Percentiles rank a stretch among this genome's conserved stretches.
Conservation (phyloP, 805 yeast species). For the Hanseniaspora thailandica region DNA sequence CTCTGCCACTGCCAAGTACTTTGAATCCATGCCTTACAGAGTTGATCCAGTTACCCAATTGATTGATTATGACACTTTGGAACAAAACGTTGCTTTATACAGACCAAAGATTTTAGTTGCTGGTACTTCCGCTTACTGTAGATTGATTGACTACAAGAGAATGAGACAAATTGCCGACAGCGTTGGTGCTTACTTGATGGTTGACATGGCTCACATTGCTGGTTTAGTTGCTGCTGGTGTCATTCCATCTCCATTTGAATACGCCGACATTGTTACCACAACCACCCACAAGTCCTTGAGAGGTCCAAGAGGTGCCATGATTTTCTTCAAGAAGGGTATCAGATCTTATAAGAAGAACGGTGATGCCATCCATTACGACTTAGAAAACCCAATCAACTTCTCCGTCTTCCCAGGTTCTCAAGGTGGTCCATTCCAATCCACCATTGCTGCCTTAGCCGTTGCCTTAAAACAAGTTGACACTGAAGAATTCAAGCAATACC, state of each 20-base stretch:
- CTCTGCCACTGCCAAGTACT: conserved; percentile 89
- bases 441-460: conserved; percentile 92
- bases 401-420: conserved; percentile 99
- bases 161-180: conserved; percentile 94
- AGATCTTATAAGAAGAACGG: conserved; percentile 85
- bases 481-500: conserved; percentile 86
- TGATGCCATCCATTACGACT: conserved; percentile 77
- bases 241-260: conserved; percentile 90
- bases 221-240: conserved; percentile 94
- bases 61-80: conserved; percentile 92
- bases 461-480: conserved; percentile 89
- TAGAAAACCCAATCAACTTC: conserved; percentile 91
- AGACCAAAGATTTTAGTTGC: conserved; percentile 96
- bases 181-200: conserved; percentile 91
- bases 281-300: conserved; percentile 97
- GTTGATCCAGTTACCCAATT: conserved; percentile 83
- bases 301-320: conserved; percentile 99
- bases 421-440: conserved; percentile 99
- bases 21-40: conserved; percentile 98
- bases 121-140: conserved; percentile 96
- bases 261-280: conserved; percentile 94
- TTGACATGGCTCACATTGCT: conserved; percentile 97
- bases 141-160: conserved; percentile 91
- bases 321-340: conserved; percentile 93
- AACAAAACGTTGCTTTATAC: conserved; percentile 77